phyloP scores from a whole-genome alignment of 1,139 yeast species.

The Taphrina communis region DNA sequence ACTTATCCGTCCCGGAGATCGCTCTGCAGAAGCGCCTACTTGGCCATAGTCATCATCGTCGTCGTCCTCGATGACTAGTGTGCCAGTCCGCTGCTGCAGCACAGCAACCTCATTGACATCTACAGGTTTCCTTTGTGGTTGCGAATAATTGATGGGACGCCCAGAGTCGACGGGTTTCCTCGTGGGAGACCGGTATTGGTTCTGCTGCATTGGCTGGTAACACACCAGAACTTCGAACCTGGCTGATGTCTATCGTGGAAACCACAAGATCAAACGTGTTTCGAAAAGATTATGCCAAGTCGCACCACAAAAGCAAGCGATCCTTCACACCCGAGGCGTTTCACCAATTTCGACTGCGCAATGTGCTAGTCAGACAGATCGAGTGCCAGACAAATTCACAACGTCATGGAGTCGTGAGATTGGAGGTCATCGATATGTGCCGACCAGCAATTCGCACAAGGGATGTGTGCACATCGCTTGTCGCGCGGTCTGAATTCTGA shows the following conservation, averaged over 20 bases:
- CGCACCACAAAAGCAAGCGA: background rate
- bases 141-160: constrained; percentile 15
- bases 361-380: background rate
- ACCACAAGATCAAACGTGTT: background rate
- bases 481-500: background rate
- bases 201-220: background rate
- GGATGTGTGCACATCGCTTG: background rate
- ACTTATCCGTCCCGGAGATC: constrained; percentile 19
- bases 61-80: background rate
- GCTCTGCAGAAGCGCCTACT: constrained; percentile 19
- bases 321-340: too few species aligned
- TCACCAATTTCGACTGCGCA: background rate
- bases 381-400: too few species aligned
- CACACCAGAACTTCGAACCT: background rate
- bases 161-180: constrained; percentile 24
- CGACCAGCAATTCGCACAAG: background rate
- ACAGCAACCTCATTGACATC: background rate
- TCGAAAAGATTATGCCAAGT: background rate
- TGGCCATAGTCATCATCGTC: constrained; percentile 17
- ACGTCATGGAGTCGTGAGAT: too few species aligned
- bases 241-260: background rate
- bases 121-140: constrained; percentile 9
- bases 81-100: background rate
- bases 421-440: too few species aligned
- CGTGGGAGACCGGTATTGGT: constrained; percentile 17